phyloP scores from a whole-genome alignment of 1,284 basidiomycete genomes.

The Volvariella volvacea region DNA sequence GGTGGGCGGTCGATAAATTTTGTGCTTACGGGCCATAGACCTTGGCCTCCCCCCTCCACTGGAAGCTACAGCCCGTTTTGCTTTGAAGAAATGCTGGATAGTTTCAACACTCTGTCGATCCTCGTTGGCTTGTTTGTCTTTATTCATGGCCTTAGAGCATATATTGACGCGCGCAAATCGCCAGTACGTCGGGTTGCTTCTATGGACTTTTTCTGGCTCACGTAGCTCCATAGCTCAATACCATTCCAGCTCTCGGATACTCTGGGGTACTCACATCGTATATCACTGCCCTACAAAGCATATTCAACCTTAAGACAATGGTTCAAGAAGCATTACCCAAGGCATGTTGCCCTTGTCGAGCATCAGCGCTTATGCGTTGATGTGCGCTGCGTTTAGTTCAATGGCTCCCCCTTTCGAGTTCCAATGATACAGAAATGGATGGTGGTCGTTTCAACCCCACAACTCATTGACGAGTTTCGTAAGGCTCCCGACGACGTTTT shows the following conservation, averaged over 20 bases:
- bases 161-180: no score
- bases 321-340: conserved; percentile 3
- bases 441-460: conserved; percentile 27
- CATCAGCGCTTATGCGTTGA: neutral
- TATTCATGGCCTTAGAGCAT: no score
- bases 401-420: conserved; percentile 32
- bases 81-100: no score
- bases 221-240: conserved; percentile 6
- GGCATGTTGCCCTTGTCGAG: neutral
- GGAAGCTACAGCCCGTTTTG: no score
- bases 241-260: conserved; percentile 17
- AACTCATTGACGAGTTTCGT: conserved; percentile 33
- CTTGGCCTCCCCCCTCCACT: no score
- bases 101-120: no score
- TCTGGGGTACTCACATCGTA: conserved; percentile 12
- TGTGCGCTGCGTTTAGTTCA: conserved; percentile 20
- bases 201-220: neutral
- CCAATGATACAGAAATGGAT: conserved; percentile 30
- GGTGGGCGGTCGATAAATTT: no score
- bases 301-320: conserved; percentile 1
- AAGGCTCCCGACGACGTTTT: conserved; percentile 31
- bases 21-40: no score
- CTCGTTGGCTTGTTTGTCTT: no score
- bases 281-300: neutral
- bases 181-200: no score